Base-by-base conservation (phyloP, 345 rosid genomes). In the Excoecaria agallocha region DNA sequence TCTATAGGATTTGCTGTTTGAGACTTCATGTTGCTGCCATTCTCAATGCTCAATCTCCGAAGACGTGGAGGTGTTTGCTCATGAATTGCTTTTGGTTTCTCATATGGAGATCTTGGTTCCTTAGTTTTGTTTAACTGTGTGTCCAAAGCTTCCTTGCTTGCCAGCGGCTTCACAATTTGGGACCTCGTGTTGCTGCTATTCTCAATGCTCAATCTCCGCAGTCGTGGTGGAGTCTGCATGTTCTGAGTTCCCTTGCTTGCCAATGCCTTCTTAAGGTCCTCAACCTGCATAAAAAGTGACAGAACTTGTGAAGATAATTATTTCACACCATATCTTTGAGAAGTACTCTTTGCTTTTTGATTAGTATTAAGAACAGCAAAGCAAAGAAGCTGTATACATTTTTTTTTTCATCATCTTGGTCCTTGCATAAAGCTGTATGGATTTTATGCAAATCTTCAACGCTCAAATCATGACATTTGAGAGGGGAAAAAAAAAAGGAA, bases 211-310 rank as follows among this genome's bases (percentile, higher is more conserved):
- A 58, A 58, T 58, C 62, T 58, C 37, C 37, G 62, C 37, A 22
- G 2, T 6, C 39, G 6, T 0, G 89, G 84, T 79, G 91, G 84
- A 75, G 72, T 85, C 77, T 80, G 76, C 20, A 22, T 78, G 76
- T 72, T 80, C 43, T 82, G 84, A 22, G 76, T 69, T 76, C 87
- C 92, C 84, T 82, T 89, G 61, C 71, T 86, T 60, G 87, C 91
- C 76, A 91, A 79, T 71, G 91, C 94, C 90, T 85, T 89, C 85
- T 87, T 91, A 51, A 95, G 98, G 85, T 39, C 85, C 76, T 90
- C 96, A 84, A 95, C 81, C 99, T 94, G 82, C 80, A 85, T 22
- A 3, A 5, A 37, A 22, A 57, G 20, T 24, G 8, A 16, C 30
- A 56, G 8, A 55, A 13, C 38, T 30, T 56, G 19, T 54, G 13